Base-by-base conservation (phyloP, 2,329 filamentous ascomycete species). In the Colletotrichum scovillei region DNA sequence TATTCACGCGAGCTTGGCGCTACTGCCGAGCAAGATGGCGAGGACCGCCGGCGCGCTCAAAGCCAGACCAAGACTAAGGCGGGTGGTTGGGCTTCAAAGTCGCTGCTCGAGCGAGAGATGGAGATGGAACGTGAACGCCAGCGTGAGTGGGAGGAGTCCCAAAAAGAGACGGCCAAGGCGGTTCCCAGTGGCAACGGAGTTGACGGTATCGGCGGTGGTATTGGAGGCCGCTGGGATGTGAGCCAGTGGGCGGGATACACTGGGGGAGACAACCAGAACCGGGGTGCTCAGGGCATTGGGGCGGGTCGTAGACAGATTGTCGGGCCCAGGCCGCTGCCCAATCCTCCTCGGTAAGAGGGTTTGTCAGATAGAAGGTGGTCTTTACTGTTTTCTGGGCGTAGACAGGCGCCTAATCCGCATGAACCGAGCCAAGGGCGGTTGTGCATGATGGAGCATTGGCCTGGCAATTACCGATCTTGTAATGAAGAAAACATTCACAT, bases 61-160 rank as follows among this genome's bases (percentile, higher is more conserved):
- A 86, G 88, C 12, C 91, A 93, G 78, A 82, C 84, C 62, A 87
- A 89, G 79, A 92, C 91, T 24, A 91, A 91, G 80, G 89, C 90
- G 1, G 88, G 85, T 32, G 90, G 89, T 0, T 91, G 88, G 88
- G 91, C 91, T 1, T 88, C 88, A 75, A 93, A 92, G 84, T 93
- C 91, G 0, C 86, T 95, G 11, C 88, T 95, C 1, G 93, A 95
- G 82, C 90, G 92, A 32, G 93, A 95, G 82, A 95, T 95, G 92
- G 93, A 95, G 81, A 86, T 92, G 80, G 93, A 95, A 82, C 87
- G 93, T 9, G 90, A 94, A 83, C 87, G 93, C 16, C 93, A 95
- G 83, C 88, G 87, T 69, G 93, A 95, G 80, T 95, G 94, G 94
- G 94, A 97, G 81, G 90, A 93, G 75, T 86, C 90, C 1, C 94